Evolutionary conservation across 305 asterid species (phyloP), one percentile per base, ranked within the genome.

Genomic region (Fraxinus velutina): DNA sequence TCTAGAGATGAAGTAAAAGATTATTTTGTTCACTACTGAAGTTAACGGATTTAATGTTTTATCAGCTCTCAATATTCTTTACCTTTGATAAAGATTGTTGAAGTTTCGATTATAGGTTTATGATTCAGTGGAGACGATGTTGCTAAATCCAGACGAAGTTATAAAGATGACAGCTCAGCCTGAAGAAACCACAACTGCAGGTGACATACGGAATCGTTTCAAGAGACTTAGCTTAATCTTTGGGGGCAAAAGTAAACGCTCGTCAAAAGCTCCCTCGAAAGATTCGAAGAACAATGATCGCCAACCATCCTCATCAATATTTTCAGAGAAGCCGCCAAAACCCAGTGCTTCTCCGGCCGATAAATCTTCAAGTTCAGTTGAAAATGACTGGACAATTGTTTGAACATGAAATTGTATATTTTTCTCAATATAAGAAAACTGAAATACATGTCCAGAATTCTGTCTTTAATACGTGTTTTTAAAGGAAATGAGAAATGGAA

Each of bases 301-400:
- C 85, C 97, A 92, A 34, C 83, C 93, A 39, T 87, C 92, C 84
- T 89, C 92, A 21, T 84, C 98, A 8, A 79, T 94, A 52, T 92
- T 95, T 83, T 92, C 94, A 2, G 94, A 93, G 93, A 94, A 88
- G 86, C 97, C 98, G 76, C 99, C 99, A 0, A 96, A 94, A 85
- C 92, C 89, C 17, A 9, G 37, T 71, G 82, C 91, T 17, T 89
- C 95, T 72, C 89, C 98, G 15, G 86, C 90, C 5, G 94, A 88
- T 52, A 92, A 90, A 83, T 84, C 91, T 29, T 50, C 90, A 12
- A 73, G 79, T 83, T 70, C 93, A 21, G 86, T 84, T 72, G 98
- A 95, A 82, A 87, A 80, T 85, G 97, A 90, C 78, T 91, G 97
- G 98, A 93, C 98, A 36, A 83, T 90, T 79, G 89, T 93, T 66